A percentile compares a stretch with the other conserved stretches of the same genome.
Evolutionary conservation across 2,329 filamentous ascomycete genomes (phyloP).

Genomic region (Drechmeria coniospora): DNA sequence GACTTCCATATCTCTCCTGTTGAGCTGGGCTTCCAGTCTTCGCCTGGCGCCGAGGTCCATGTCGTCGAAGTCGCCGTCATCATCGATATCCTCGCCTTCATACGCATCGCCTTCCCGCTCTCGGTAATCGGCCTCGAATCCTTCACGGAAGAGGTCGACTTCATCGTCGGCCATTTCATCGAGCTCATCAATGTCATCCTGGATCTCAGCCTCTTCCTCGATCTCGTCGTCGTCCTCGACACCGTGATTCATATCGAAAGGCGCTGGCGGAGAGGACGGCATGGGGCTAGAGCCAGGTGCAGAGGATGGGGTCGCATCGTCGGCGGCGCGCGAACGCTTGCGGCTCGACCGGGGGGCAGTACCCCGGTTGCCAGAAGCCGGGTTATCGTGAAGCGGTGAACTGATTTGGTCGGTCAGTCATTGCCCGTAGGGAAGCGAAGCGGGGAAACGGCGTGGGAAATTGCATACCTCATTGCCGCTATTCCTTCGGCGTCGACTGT

Average conservation of each 20-base stretch:
- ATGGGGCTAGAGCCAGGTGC: slow-evolving; percentile 43
- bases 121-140: slow-evolving; percentile 57
- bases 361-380: slow-evolving; percentile 72
- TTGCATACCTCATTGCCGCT: slow-evolving; percentile 12
- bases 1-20: slow-evolving; percentile 58
- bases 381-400: slow-evolving; percentile 68
- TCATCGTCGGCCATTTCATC: slow-evolving; percentile 73
- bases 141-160: slow-evolving; percentile 61
- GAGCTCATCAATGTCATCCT: slow-evolving; percentile 60
- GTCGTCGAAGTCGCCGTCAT: slow-evolving; percentile 58
- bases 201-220: slow-evolving; percentile 54
- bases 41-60: slow-evolving; percentile 52
- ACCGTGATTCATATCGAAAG: slow-evolving; percentile 48
- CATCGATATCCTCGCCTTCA: slow-evolving; percentile 57
- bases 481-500: background rate
- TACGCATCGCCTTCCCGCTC: slow-evolving; percentile 54
- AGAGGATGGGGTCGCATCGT: slow-evolving; percentile 35
- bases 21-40: slow-evolving; percentile 56
- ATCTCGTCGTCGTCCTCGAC: slow-evolving; percentile 57
- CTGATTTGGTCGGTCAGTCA: slow-evolving; percentile 26
- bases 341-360: slow-evolving; percentile 33
- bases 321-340: slow-evolving; percentile 39
- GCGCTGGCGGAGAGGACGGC: slow-evolving; percentile 48
- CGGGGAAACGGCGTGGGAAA: too few relatives aligned
- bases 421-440: background rate